Base-by-base conservation (phyloP, 2,329 filamentous ascomycete genomes). In the Penicillium sp. region DNA sequence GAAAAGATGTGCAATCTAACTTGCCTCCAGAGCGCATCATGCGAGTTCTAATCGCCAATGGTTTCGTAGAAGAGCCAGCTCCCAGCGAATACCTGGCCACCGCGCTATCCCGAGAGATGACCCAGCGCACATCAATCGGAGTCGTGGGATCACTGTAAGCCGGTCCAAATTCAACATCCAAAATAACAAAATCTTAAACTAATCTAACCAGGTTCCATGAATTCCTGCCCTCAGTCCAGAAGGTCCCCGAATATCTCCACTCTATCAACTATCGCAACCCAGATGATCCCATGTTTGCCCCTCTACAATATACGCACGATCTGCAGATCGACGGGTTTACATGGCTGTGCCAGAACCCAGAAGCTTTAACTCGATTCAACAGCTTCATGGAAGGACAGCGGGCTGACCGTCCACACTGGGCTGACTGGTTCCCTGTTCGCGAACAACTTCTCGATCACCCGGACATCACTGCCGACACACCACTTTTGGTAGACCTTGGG, bases 401-500 rank as follows among this genome's bases (percentile, higher is more conserved):
- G 9, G 61, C 58, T 4, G 54, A 61, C 30, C 52, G 58, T 17
- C 38, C 55, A 5, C 56, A 63, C 43, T 67, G 63, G 65, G 61
- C 44, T 5, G 64, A 67, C 35, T 66, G 61, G 61, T 67, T 66
- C 50, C 63, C 61, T 9, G 54, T 66, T 12, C 55, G 30, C 0
- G 61, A 66, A 17, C 55, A 35, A 4, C 55, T 65, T 25, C 35
- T 66, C 1, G 25, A 62, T 17, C 47, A 46, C 6, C 40, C 55
- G 10, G 57, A 59, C 5, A 19, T 57, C 19, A 53, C n/a, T 14
- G 35, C 63, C 9, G 53, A 65, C 0, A 43, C 31, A 9, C 48
- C 59, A 4, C 49, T 66, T 16, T 22, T 73, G 25, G 75, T 79
- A 1, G 77, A 79, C 60, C 67, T 79, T 7, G 77, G 75, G 8